A percentile compares a stretch with the other conserved stretches of the same genome.
These are phyloP conservation scores for Citrus maxima DNA, from an alignment of 345 rosid species.

Conservation along the genomic window DNA sequence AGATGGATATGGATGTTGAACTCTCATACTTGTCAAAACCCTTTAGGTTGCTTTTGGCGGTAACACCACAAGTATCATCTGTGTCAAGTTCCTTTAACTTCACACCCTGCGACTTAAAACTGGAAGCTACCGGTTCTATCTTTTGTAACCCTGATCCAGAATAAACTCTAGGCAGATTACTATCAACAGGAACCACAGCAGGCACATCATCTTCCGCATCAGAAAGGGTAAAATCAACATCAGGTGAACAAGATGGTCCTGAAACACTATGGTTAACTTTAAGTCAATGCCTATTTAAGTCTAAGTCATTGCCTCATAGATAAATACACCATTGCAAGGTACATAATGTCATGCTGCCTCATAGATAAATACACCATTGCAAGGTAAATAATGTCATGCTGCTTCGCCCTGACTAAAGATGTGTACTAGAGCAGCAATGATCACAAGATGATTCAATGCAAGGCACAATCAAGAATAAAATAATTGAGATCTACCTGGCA, in stretches of 20 bases:
- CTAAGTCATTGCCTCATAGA: constrained; percentile 15
- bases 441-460: neutral
- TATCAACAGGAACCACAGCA: constrained; percentile 25
- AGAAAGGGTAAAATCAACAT: constrained; percentile 32
- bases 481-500: constrained; percentile 56
- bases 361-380: constrained; percentile 4
- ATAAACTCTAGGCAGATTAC: constrained; percentile 28
- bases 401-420: neutral
- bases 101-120: constrained; percentile 19
- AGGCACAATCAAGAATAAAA: neutral
- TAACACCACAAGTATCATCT: constrained; percentile 17
- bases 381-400: neutral
- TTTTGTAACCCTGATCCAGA: constrained; percentile 30
- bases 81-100: constrained; percentile 17
- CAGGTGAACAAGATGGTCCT: constrained; percentile 35
- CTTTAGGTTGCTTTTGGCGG: constrained; percentile 27
- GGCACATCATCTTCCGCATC: constrained; percentile 53
- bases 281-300: constrained; percentile 23
- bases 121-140: constrained; percentile 17
- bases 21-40: constrained; percentile 23
- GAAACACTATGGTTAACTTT: constrained; percentile 43
- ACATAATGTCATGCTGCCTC: constrained; percentile 6
- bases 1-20: constrained; percentile 21
- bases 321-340: constrained; percentile 3
- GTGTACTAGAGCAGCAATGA: neutral